These are phyloP conservation scores for Rhamnella rubrinervis DNA, from an alignment of 331 rosid species.

Conservation along the genomic window DNA sequence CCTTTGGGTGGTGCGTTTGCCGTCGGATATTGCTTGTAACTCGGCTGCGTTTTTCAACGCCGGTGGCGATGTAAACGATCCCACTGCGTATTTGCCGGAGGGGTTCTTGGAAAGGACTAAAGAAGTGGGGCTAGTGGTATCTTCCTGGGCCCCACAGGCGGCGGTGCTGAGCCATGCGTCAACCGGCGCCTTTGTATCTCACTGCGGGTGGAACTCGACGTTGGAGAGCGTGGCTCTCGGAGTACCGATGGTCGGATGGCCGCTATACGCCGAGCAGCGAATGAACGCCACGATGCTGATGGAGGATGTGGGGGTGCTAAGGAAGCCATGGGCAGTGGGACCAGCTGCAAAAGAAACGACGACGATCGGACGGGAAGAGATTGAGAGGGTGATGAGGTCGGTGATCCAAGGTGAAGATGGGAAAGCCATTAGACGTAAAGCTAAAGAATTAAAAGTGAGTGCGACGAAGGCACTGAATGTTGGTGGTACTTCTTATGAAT, in stretches of 20 bases:
- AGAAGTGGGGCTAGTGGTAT: conserved; percentile 20
- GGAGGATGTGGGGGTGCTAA: conserved; percentile 22
- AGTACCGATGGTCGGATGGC: conserved; percentile 53
- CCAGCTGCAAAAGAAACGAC: background rate
- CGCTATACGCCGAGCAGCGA: conserved; percentile 52
- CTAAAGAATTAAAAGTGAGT: conserved; percentile 17
- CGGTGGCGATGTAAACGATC: conserved; percentile 17
- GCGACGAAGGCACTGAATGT: conserved; percentile 9
- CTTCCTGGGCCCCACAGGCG: conserved; percentile 36
- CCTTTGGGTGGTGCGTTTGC: conserved; percentile 35
- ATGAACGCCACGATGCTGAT: conserved; percentile 41
- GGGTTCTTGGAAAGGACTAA: conserved; percentile 36
- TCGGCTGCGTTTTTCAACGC: conserved; percentile 26
- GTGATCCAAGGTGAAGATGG: conserved; percentile 34
- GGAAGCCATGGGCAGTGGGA: conserved; percentile 2
- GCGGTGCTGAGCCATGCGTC: conserved; percentile 27
- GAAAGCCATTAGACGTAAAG: conserved; percentile 23
- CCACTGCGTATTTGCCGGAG: conserved; percentile 23
- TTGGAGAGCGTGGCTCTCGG: background rate
- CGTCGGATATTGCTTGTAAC: background rate
- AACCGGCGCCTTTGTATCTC: conserved; percentile 39
- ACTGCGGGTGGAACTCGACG: conserved; percentile 48
- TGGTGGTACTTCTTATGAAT: background rate
- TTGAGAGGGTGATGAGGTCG: conserved; percentile 28
- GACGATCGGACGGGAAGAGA: conserved; percentile 29